A percentile compares a stretch with the other conserved stretches of the same genome.
Evolutionary conservation across 805 yeast species (phyloP).

Genomic region (Grigorovia yakushimaensis): DNA sequence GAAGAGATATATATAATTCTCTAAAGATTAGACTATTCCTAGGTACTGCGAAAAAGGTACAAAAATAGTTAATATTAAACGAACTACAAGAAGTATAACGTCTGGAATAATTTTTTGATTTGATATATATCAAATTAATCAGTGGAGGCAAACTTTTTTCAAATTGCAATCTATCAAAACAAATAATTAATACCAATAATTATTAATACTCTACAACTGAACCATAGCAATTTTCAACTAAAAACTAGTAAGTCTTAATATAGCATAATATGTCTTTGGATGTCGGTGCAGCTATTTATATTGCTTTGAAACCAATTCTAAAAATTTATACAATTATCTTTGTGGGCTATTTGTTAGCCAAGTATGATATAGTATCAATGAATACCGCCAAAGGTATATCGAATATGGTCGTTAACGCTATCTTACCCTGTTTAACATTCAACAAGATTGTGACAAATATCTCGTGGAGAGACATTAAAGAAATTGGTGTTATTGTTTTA

Average conservation of each 20-base stretch:
- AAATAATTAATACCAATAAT: no score
- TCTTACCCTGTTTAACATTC: constrained; percentile 70
- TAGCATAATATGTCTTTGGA: constrained; percentile 7
- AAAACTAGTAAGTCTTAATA: constrained; percentile 5
- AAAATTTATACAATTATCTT: constrained; percentile 67
- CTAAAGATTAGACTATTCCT: no score
- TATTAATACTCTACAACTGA: no score
- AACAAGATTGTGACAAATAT: constrained; percentile 60
- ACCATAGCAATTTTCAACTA: no score
- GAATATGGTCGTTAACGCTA: constrained; percentile 53
- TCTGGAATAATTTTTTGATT: no score
- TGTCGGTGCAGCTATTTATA: constrained; percentile 60
- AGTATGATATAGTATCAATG: constrained; percentile 51
- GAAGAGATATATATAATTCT: no score
- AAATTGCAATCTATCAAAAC: no score
- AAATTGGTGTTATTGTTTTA: constrained; percentile 54
- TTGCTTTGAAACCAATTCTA: constrained; percentile 77
- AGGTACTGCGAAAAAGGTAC: no score
- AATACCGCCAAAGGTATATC: constrained; percentile 63
- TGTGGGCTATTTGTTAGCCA: constrained; percentile 57
- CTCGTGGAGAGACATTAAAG: constrained; percentile 57
- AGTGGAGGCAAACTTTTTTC: no score
- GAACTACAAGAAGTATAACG: no score
- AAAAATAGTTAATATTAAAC: no score
- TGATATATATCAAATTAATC: no score